These are phyloP conservation scores for Saxophila tyrrhenica DNA, from an alignment of 495 filamentous ascomycete species.

Conservation along the genomic window DNA sequence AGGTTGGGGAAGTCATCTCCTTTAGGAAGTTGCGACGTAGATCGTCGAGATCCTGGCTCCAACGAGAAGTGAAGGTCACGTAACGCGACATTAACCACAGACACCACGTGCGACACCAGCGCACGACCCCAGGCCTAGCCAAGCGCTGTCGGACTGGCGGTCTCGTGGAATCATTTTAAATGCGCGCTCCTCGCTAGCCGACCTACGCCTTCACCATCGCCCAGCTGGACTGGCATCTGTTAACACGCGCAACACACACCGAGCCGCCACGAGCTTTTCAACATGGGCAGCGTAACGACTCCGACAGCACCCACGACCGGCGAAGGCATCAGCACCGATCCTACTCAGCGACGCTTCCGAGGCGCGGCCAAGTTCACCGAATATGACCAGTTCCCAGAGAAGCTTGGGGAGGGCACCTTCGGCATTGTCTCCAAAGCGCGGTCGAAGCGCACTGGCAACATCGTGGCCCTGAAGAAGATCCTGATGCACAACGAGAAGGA, in stretches of 20 bases:
- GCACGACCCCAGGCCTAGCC: no score
- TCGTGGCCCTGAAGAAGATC: conserved; percentile 91
- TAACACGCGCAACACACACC: background rate
- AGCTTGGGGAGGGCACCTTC: conserved; percentile 96
- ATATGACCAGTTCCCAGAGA: conserved; percentile 69
- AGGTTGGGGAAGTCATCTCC: conserved; percentile 1
- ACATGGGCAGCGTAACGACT: background rate
- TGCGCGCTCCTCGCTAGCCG: background rate
- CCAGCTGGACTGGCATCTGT: background rate
- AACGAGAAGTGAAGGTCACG: background rate
- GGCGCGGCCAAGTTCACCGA: conserved; percentile 82
- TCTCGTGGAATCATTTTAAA: background rate
- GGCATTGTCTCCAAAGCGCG: conserved; percentile 89
- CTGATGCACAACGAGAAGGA: conserved; percentile 80
- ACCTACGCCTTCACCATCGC: background rate
- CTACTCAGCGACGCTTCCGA: conserved; percentile 44
- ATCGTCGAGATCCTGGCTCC: no score
- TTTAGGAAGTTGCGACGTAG: background rate
- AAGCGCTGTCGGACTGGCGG: no score
- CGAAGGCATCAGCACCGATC: conserved; percentile 12
- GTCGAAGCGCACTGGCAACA: conserved; percentile 55
- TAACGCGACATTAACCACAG: background rate
- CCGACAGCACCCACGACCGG: background rate
- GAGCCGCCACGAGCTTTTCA: background rate
- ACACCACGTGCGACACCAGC: background rate